Conservation (phyloP, 495 filamentous ascomycete species). For the Chlorociboria aeruginascens region DNA sequence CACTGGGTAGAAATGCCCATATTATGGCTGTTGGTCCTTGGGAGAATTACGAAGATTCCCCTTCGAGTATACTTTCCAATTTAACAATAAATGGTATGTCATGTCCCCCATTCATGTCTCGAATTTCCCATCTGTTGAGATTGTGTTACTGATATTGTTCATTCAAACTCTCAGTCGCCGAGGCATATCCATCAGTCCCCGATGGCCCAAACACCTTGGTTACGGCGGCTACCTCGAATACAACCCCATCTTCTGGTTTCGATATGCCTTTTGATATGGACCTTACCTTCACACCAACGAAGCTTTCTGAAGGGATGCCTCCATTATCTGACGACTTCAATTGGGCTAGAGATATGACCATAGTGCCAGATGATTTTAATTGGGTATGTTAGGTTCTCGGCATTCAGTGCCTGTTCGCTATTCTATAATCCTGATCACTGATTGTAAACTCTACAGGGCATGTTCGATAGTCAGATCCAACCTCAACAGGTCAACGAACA, state of each 20-base stretch:
- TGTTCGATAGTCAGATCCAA: slow-evolving; percentile 24
- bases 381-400: slow-evolving; percentile 22
- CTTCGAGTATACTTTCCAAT: slow-evolving; percentile 7
- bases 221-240: neutral
- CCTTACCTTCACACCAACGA: slow-evolving; percentile 13
- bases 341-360: too few relatives aligned
- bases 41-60: slow-evolving; percentile 10
- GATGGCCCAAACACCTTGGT: neutral
- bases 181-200: too few relatives aligned
- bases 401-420: too few relatives aligned
- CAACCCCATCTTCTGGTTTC: slow-evolving; percentile 1
- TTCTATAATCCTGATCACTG: too few relatives aligned
- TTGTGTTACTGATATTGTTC: too few relatives aligned
- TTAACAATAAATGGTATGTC: slow-evolving; percentile 13
- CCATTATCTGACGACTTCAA: too few relatives aligned
- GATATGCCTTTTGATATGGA: slow-evolving; percentile 16
- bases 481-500: neutral
- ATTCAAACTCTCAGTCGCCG: too few relatives aligned
- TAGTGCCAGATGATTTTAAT: slow-evolving; percentile 12
- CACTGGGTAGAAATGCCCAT: neutral
- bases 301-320: slow-evolving; percentile 21
- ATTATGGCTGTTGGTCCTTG: too few relatives aligned
- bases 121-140: too few relatives aligned
- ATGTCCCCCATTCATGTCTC: neutral
- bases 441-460: slow-evolving; percentile 17